Base-by-base conservation (phyloP, 2,329 filamentous ascomycete genomes). In the Diplocarpon rosae region DNA sequence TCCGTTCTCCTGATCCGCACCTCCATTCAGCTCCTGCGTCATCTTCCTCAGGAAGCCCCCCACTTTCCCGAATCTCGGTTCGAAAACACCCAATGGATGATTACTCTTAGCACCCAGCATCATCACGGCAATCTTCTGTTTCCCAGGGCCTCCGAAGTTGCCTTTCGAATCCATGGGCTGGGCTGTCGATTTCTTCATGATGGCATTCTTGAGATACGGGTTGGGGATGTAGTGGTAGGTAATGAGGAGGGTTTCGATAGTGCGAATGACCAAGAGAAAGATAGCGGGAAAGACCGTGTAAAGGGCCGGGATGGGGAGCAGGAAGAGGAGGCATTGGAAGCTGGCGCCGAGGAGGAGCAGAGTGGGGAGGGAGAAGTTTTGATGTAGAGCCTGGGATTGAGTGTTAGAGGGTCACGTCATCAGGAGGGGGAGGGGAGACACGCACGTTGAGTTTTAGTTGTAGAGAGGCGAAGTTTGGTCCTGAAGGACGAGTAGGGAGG, bases 41-140 rank as follows among this genome's bases (percentile, higher is more conserved):
- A 54, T 54, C 20, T 27, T 40, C 5, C 27, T 32, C 20, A 51
- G 9, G 27, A 40, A 49, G 3, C 20, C 24, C 2, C 42, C 41
- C 27, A 54, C 47, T 9, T 34, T 46, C 4, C n/a, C 11, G 15
- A 48, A 51, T 28, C 47, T 42, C 13, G 52, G 50, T 5, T 47
- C 50, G 39, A 54, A 52, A 6, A 51, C 29, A 8, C 52, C 52
- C 3, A 54, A 24, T 7, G 52, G 52, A 20, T 54, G 52, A 20
- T 54, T 54, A 17, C 42, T 44, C 30, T 54, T 54, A 13, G 50
- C 46, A 11, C 50, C 52, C 2, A 54, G 43, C 11, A 54, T 11
- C 30, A 54, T 24, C 13, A 54, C 39, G 1, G 50, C 50, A 17
- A 53, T 33, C 16, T 52, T 53, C 33, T 53, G 42, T 27, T 42